Evolutionary conservation across 164 flowering plant genomes (phyloP).

Genomic region (Sextonia rubra): DNA sequence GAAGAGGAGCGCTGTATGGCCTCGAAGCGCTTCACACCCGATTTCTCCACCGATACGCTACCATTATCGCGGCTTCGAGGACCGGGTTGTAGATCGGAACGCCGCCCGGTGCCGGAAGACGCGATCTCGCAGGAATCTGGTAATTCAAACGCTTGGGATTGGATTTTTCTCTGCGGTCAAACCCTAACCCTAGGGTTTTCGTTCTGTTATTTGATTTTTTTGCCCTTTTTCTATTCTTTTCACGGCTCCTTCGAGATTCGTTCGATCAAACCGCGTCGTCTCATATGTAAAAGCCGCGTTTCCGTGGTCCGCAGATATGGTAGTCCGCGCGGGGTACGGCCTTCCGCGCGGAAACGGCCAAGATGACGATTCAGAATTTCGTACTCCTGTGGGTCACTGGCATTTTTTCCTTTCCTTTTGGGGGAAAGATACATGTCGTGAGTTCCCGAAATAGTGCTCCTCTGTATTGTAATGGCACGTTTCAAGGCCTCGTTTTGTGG

Average conservation of each 20-base stretch:
- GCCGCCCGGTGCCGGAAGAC: not conserved
- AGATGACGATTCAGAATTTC: not conserved
- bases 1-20: constrained; percentile 9
- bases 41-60: constrained; percentile 9
- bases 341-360: not conserved
- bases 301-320: not conserved
- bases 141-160: constrained; percentile 5
- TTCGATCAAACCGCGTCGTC: constrained; percentile 12
- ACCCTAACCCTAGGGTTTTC: constrained; percentile 14
- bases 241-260: constrained; percentile 3
- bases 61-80: constrained; percentile 6
- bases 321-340: not conserved
- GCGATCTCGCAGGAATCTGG: constrained; percentile 19
- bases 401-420: not conserved
- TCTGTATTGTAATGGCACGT: no score
- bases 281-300: not conserved
- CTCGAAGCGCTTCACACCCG: constrained; percentile 1
- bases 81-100: constrained; percentile 13
- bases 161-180: constrained; percentile 20
- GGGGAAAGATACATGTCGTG: not conserved
- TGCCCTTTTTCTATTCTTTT: constrained; percentile 7
- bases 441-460: not conserved
- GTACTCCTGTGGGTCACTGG: not conserved
- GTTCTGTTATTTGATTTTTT: not conserved
- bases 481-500: not conserved